Percentiles rank a stretch among this genome's conserved stretches.
phyloP scores from a whole-genome alignment of 2,329 filamentous ascomycete species.

The Alternaria consortialis region DNA sequence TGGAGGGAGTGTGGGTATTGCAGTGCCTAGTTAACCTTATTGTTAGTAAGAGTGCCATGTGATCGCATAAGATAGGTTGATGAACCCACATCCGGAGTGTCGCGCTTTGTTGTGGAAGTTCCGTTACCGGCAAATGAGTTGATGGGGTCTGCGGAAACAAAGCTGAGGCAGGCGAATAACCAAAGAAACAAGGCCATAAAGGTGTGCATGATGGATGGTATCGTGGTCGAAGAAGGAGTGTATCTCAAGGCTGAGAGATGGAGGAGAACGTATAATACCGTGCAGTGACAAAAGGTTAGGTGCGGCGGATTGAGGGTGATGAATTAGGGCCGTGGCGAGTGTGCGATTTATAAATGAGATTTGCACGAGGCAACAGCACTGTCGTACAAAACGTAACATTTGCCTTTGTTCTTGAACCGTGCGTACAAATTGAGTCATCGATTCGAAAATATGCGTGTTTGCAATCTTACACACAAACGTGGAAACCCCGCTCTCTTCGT shows the following conservation, averaged over 20 bases:
- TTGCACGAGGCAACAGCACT: neutral
- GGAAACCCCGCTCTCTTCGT: neutral
- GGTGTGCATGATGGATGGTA: neutral
- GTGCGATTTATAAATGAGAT: neutral
- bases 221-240: neutral
- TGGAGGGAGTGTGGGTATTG: neutral
- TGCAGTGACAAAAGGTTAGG: neutral
- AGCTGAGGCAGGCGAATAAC: neutral
- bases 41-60: neutral
- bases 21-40: neutral
- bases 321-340: neutral
- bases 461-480: neutral
- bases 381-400: neutral
- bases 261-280: neutral
- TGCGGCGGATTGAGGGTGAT: neutral
- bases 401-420: neutral
- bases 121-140: neutral
- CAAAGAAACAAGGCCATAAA: neutral
- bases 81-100: neutral
- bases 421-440: neutral
- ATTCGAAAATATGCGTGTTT: neutral
- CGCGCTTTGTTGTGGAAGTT: neutral
- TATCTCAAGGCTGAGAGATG: neutral
- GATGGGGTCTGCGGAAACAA: neutral
- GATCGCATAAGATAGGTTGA: neutral